Evolutionary conservation across 306 rosid species (phyloP).

Genomic region (Rosa lucieae): DNA sequence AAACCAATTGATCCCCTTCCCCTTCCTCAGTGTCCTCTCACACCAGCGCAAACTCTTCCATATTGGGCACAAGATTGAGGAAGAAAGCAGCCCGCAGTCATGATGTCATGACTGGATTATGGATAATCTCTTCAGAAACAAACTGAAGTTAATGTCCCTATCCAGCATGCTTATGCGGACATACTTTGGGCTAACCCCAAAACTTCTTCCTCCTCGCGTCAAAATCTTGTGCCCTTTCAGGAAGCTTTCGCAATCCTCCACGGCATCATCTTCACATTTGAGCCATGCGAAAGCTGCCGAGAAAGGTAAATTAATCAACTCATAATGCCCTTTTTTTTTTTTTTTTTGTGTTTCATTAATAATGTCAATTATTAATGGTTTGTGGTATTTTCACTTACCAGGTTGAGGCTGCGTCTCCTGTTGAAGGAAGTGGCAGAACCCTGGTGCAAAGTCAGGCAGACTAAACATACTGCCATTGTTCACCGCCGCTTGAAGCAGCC

Average conservation of each 20-base stretch:
- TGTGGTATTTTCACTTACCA: constrained; percentile 39
- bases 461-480: constrained; percentile 43
- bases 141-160: constrained; percentile 37
- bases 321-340: background rate
- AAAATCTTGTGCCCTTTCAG: constrained; percentile 36
- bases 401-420: constrained; percentile 52
- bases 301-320: background rate
- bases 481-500: constrained; percentile 50
- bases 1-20: background rate
- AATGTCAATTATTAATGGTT: background rate
- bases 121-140: constrained; percentile 42
- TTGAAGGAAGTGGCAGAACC: constrained; percentile 50
- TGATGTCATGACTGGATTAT: constrained; percentile 24
- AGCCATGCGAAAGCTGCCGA: constrained; percentile 42
- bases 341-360: background rate
- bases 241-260: constrained; percentile 43
- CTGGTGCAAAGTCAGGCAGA: constrained; percentile 49
- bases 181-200: constrained; percentile 34
- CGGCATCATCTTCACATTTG: constrained; percentile 24
- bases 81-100: background rate
- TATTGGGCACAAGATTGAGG: background rate
- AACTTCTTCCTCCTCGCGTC: constrained; percentile 39
- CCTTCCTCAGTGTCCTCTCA: background rate
- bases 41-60: background rate
- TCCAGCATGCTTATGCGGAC: constrained; percentile 52